Conservation (phyloP, 306 rosid species). For the Cicer bijugum region DNA sequence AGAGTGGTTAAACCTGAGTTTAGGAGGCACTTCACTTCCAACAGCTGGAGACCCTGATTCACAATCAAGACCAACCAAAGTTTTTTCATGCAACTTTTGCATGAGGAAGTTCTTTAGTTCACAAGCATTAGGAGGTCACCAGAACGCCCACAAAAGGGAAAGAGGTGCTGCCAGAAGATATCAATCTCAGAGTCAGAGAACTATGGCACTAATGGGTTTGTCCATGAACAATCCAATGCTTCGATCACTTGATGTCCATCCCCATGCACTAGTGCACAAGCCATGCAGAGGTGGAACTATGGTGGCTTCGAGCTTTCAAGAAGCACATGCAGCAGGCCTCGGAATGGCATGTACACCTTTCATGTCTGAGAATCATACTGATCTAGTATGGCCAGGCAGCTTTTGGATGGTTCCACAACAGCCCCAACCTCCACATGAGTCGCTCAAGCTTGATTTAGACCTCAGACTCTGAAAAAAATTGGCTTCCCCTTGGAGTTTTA, state of each 20-base stretch:
- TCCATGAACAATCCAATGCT: conserved; percentile 51
- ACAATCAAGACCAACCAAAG: conserved; percentile 58
- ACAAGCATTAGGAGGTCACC: conserved; percentile 97
- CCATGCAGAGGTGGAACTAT: conserved; percentile 60
- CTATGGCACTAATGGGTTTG: conserved; percentile 70
- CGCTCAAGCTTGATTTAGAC: conserved; percentile 72
- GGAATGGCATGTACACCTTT: conserved; percentile 59
- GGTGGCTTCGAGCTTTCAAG: conserved; percentile 61
- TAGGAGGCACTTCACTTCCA: conserved; percentile 60
- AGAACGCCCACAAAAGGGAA: conserved; percentile 95
- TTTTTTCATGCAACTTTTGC: conserved; percentile 95
- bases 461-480: conserved; percentile 68
- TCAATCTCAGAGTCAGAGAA: conserved; percentile 76
- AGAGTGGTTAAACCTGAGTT: conserved; percentile 85
- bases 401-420: conserved; percentile 63
- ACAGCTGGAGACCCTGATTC: conserved; percentile 55
- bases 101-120: conserved; percentile 90
- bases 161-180: conserved; percentile 91
- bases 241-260: conserved; percentile 75
- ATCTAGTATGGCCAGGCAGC: conserved; percentile 92
- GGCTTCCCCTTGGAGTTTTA: conserved; percentile 24
- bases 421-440: conserved; percentile 52
- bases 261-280: conserved; percentile 82
- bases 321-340: conserved; percentile 57
- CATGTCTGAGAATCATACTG: conserved; percentile 56